These are phyloP conservation scores for Stachybotrys chlorohalonatus DNA, from an alignment of 2,329 filamentous ascomycete species.

Conservation along the genomic window DNA sequence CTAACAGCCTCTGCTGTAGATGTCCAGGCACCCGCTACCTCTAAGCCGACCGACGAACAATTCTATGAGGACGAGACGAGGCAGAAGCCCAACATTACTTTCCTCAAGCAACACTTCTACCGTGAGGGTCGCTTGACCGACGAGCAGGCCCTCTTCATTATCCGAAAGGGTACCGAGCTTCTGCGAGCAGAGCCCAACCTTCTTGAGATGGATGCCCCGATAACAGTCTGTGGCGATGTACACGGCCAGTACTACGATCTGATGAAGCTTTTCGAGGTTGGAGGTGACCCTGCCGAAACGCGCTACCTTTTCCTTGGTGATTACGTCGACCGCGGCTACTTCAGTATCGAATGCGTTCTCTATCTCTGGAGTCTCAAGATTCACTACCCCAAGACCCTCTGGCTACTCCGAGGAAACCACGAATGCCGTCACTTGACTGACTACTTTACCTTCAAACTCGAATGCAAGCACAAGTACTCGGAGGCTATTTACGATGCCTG, in stretches of 20 bases:
- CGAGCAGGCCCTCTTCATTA: slow-evolving; percentile 94
- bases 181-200: slow-evolving; percentile 88
- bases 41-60: slow-evolving; percentile 84
- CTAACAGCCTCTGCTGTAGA: slow-evolving; percentile 44
- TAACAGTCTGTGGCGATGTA: slow-evolving; percentile 96
- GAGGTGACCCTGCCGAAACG: slow-evolving; percentile 92
- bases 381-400: slow-evolving; percentile 95
- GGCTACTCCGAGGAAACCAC: slow-evolving; percentile 95
- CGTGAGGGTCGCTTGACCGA: slow-evolving; percentile 94
- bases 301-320: slow-evolving; percentile 95
- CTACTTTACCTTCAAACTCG: slow-evolving; percentile 99
- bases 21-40: slow-evolving; percentile 93
- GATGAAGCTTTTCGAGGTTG: slow-evolving; percentile 99
- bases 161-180: slow-evolving; percentile 78
- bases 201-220: slow-evolving; percentile 98
- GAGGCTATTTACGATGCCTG: slow-evolving; percentile 94
- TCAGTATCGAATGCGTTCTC: slow-evolving; percentile 97
- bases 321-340: slow-evolving; percentile 97
- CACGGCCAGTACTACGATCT: slow-evolving; percentile 99
- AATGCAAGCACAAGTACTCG: slow-evolving; percentile 99
- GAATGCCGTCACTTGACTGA: slow-evolving; percentile 98
- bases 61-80: slow-evolving; percentile 85
- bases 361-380: slow-evolving; percentile 99
- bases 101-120: slow-evolving; percentile 97
- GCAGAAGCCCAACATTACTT: slow-evolving; percentile 83